Evolutionary conservation across 148 eudicot genomes (phyloP).

Genomic region (Camellia sinensis): DNA sequence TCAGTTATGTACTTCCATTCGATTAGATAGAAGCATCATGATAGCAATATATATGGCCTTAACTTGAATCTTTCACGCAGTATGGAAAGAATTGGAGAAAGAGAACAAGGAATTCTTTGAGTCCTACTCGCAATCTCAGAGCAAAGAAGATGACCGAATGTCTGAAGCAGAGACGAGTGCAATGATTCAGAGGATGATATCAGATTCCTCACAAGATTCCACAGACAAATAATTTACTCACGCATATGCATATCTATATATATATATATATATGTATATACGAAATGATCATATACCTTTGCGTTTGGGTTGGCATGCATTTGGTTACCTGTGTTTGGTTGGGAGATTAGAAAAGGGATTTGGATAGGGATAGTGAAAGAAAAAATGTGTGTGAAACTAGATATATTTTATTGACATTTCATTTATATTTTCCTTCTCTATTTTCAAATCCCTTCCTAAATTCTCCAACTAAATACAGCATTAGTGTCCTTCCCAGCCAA

Average conservation of each 20-base stretch:
- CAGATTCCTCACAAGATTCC: slow-evolving; percentile 44
- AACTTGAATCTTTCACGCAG: slow-evolving; percentile 27
- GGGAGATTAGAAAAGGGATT: too few species aligned
- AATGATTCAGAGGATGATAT: slow-evolving; percentile 64
- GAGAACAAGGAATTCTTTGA: slow-evolving; percentile 80
- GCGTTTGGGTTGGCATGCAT: slow-evolving; percentile 7
- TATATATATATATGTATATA: background rate
- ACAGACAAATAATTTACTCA: slow-evolving; percentile 22
- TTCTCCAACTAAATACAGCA: too few species aligned
- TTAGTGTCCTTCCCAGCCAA: slow-evolving; percentile 13
- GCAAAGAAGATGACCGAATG: slow-evolving; percentile 46
- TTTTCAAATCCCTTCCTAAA: too few species aligned
- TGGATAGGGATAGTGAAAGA: too few species aligned
- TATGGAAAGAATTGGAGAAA: slow-evolving; percentile 82
- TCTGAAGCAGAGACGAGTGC: slow-evolving; percentile 63
- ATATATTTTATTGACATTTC: too few species aligned
- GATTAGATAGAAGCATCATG: too few species aligned
- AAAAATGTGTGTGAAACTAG: too few species aligned
- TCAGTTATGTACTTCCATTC: too few species aligned
- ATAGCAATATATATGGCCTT: too few species aligned
- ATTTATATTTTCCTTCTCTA: too few species aligned
- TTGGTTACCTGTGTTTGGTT: background rate
- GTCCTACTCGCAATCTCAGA: slow-evolving; percentile 46
- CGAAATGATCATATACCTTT: background rate
- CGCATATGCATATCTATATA: background rate